Evolutionary conservation across 2,329 filamentous ascomycete species (phyloP).

Genomic region (Graphiopsis chlorocephala): DNA sequence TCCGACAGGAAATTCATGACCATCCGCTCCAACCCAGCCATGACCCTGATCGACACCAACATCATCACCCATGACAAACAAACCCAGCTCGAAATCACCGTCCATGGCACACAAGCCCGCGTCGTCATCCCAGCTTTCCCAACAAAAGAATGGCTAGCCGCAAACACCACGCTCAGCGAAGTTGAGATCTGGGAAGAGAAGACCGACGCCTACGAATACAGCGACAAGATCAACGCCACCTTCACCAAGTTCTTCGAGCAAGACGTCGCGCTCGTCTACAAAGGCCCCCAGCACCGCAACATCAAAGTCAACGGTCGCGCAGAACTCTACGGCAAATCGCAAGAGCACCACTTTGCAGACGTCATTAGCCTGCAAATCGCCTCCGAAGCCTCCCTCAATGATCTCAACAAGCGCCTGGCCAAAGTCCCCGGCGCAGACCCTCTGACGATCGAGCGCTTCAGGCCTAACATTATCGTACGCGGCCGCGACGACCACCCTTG

Average conservation of each 20-base stretch:
- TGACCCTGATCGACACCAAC: slow-evolving; percentile 61
- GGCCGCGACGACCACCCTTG: slow-evolving; percentile 52
- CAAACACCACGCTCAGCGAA: slow-evolving; percentile 49
- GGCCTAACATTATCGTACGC: slow-evolving; percentile 61
- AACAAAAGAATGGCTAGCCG: slow-evolving; percentile 50
- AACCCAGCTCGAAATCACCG: slow-evolving; percentile 48
- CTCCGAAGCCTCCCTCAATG: slow-evolving; percentile 54
- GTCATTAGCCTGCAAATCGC: slow-evolving; percentile 57
- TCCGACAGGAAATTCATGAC: slow-evolving; percentile 58
- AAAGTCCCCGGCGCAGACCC: slow-evolving; percentile 37
- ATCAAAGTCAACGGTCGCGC: slow-evolving; percentile 56
- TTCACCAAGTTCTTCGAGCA: slow-evolving; percentile 58
- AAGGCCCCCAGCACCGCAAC: slow-evolving; percentile 57
- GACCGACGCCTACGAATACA: slow-evolving; percentile 58
- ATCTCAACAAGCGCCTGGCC: slow-evolving; percentile 56
- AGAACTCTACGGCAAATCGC: slow-evolving; percentile 47
- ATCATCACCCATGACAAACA: slow-evolving; percentile 40
- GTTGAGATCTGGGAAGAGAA: slow-evolving; percentile 59
- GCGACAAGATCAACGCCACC: slow-evolving; percentile 48
- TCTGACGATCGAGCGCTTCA: slow-evolving; percentile 60
- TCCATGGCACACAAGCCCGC: slow-evolving; percentile 40
- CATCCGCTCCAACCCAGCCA: slow-evolving; percentile 58
- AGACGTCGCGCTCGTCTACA: slow-evolving; percentile 59
- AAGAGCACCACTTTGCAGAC: slow-evolving; percentile 57
- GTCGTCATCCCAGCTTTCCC: slow-evolving; percentile 58